Conservation (phyloP, 2,329 filamentous ascomycete genomes). For the Xylaria hypoxylon region DNA sequence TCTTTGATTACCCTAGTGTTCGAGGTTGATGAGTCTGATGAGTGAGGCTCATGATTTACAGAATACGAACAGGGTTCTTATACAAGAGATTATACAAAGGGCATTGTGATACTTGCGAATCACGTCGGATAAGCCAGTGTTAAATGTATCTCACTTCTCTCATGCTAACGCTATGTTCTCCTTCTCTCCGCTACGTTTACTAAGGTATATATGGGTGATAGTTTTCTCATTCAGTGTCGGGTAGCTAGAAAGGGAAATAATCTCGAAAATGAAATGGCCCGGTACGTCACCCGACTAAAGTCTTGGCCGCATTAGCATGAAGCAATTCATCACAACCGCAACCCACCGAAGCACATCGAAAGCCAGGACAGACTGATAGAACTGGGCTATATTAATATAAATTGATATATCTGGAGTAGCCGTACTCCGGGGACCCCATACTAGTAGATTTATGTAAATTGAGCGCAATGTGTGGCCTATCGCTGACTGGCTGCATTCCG, state of each 20-base stretch:
- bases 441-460: constrained; percentile 22
- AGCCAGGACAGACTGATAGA: neutral
- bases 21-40: neutral
- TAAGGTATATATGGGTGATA: neutral
- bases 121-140: too few relatives aligned
- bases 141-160: too few relatives aligned
- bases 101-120: constrained; percentile 5
- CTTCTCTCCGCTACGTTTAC: neutral
- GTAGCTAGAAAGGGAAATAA: neutral
- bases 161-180: too few relatives aligned
- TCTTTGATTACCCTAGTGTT: neutral
- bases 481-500: constrained; percentile 15
- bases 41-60: neutral
- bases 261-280: too few relatives aligned
- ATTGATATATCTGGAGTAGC: constrained; percentile 18
- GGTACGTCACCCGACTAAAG: neutral
- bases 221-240: neutral
- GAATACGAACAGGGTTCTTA: neutral
- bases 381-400: constrained; percentile 12
- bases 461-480: constrained; percentile 2
- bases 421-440: neutral
- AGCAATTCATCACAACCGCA: neutral
- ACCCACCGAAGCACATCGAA: constrained; percentile 6
- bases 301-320: neutral
- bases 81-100: constrained; percentile 7